Percentiles rank a stretch among this genome's conserved stretches.
phyloP scores from a whole-genome alignment of 768 basidiomycete genomes.

The Termitomyces sp. region DNA sequence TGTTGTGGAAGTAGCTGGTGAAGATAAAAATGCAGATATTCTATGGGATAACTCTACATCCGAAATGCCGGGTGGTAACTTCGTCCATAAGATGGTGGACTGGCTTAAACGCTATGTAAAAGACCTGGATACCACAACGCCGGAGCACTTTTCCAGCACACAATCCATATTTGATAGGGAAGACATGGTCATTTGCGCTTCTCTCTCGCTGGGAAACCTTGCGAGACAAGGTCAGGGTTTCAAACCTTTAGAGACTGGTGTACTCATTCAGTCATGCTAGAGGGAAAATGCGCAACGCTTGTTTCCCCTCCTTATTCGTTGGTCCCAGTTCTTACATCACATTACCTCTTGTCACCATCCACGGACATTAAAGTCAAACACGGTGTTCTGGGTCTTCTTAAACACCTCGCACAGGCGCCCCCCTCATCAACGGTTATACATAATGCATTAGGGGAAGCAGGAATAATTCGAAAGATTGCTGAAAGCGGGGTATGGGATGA shows the following conservation, averaged over 20 bases:
- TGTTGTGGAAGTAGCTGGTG: conserved; percentile 81
- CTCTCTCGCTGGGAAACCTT: conserved; percentile 78
- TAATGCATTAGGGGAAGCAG: conserved; percentile 50
- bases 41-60: conserved; percentile 67
- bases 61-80: conserved; percentile 57
- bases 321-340: conserved; percentile 54
- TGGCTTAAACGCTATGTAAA: conserved; percentile 66
- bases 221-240: conserved; percentile 61
- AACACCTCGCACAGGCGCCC: conserved; percentile 75
- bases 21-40: conserved; percentile 71
- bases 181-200: conserved; percentile 81
- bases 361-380: conserved; percentile 85
- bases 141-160: conserved; percentile 21
- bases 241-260: neutral
- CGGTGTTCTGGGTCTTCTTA: conserved; percentile 80
- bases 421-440: conserved; percentile 45
- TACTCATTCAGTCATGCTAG: conserved; percentile 29
- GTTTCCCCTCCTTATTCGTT: conserved; percentile 63
- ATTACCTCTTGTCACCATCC: conserved; percentile 44
- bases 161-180: conserved; percentile 35
- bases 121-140: conserved; percentile 25
- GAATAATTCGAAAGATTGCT: conserved; percentile 57
- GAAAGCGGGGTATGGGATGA: conserved; percentile 66
- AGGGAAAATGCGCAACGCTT: conserved; percentile 54
- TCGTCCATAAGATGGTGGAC: conserved; percentile 66